phyloP scores from a whole-genome alignment of 192 early-diverging fungal genomes.

The Entomortierella parvispora region DNA sequence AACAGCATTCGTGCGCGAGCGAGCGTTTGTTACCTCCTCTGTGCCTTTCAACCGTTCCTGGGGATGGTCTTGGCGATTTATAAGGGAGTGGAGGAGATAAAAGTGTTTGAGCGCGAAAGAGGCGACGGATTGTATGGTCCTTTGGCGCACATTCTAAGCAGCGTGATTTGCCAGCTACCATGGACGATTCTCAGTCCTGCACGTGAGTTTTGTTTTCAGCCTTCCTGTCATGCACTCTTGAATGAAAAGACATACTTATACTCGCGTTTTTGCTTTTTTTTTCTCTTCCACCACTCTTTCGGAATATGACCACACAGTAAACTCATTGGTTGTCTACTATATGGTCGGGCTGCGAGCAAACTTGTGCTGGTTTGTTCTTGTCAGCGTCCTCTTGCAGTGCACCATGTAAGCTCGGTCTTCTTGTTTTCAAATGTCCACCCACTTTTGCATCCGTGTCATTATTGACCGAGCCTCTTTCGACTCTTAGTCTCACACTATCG shows the following conservation, averaged over 20 bases:
- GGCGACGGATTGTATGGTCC: slow-evolving; percentile 13
- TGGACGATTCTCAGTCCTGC: neutral
- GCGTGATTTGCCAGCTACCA: neutral
- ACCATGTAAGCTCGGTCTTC: no score
- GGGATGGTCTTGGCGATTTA: slow-evolving; percentile 4
- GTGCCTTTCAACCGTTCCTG: slow-evolving; percentile 6
- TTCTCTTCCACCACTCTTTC: neutral
- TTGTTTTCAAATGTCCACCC: no score
- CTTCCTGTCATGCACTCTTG: no score
- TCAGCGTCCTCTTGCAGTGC: slow-evolving; percentile 4
- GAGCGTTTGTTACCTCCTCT: slow-evolving; percentile 1
- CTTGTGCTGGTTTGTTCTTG: neutral
- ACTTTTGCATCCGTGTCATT: no score
- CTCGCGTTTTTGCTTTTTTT: no score
- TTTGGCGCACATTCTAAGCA: slow-evolving; percentile 2
- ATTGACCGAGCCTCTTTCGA: slow-evolving; percentile 22
- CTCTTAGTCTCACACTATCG: neutral
- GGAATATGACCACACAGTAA: neutral
- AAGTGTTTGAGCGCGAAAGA: slow-evolving; percentile 16
- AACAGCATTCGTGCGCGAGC: slow-evolving; percentile 10
- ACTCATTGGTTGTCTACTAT: slow-evolving; percentile 12
- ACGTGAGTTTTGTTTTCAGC: neutral
- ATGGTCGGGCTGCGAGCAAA: slow-evolving; percentile 14
- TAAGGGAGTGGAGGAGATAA: neutral
- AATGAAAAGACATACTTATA: no score